These are phyloP conservation scores for Neurospora africana DNA, from an alignment of 495 filamentous ascomycete species.

Conservation along the genomic window DNA sequence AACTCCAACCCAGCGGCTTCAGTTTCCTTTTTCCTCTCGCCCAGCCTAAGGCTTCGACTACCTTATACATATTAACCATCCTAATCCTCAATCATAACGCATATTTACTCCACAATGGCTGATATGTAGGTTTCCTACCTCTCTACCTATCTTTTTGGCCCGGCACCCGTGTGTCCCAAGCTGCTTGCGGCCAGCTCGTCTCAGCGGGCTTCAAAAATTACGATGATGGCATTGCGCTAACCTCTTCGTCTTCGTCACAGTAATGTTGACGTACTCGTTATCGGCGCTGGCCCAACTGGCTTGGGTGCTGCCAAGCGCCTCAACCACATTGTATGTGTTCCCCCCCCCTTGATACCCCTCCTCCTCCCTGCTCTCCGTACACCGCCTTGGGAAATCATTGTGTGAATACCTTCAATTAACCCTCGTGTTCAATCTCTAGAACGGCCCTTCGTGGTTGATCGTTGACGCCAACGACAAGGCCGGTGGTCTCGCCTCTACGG, in stretches of 20 bases:
- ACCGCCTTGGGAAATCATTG: neutral
- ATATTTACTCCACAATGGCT: constrained; percentile 19
- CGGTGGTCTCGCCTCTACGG: constrained; percentile 93
- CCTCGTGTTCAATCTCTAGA: constrained; percentile 33
- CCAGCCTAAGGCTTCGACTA: neutral
- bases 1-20: neutral
- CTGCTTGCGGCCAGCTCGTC: neutral
- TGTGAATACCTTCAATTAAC: constrained; percentile 15
- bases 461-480: constrained; percentile 87
- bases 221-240: constrained; percentile 10
- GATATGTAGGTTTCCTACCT: constrained; percentile 20
- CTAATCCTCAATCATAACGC: neutral
- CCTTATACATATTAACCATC: neutral
- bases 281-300: constrained; percentile 95
- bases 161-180: neutral
- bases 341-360: constrained; percentile 14
- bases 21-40: neutral
- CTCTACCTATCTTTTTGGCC: neutral
- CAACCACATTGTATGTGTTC: constrained; percentile 71
- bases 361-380: neutral
- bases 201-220: constrained; percentile 5
- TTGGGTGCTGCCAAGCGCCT: constrained; percentile 95
- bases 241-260: constrained; percentile 29
- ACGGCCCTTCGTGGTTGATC: constrained; percentile 91
- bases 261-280: constrained; percentile 93